Percentiles rank a stretch among this genome's conserved stretches.
Evolutionary conservation across 495 filamentous ascomycete species (phyloP).

Genomic region (Podospora appendiculata): DNA sequence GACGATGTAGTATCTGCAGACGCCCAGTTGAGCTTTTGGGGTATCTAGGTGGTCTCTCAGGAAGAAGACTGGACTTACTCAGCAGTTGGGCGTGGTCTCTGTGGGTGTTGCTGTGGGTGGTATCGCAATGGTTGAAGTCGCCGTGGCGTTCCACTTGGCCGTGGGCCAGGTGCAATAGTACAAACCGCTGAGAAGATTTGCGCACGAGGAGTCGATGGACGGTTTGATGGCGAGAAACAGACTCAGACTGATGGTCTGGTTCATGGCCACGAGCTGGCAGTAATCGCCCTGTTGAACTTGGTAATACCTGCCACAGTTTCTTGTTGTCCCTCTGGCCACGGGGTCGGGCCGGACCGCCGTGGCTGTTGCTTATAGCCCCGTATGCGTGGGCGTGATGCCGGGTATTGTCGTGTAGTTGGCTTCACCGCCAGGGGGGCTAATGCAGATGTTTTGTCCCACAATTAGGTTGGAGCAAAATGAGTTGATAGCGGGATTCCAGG

Average conservation of each 20-base stretch:
- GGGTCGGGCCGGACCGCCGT: background rate
- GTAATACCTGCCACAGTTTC: background rate
- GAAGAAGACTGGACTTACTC: background rate
- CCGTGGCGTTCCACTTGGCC: background rate
- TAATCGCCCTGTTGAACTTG: background rate
- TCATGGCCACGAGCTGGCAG: background rate
- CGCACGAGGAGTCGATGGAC: background rate
- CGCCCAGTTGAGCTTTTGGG: no score
- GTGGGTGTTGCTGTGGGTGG: background rate
- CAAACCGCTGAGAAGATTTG: background rate
- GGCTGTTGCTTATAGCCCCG: background rate
- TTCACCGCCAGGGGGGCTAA: background rate
- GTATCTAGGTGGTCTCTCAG: no score
- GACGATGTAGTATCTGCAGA: background rate
- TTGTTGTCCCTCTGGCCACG: background rate
- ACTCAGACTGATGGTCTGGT: background rate
- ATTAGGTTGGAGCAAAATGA: background rate
- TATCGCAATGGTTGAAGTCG: background rate
- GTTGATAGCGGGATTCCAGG: background rate
- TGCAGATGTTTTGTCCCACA: background rate
- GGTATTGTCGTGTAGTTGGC: background rate
- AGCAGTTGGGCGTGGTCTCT: background rate
- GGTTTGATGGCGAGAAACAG: background rate
- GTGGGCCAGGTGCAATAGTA: background rate
- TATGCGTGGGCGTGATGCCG: background rate